Base-by-base conservation (phyloP, 306 rosid species). In the Pterocarpus macrocarpus region DNA sequence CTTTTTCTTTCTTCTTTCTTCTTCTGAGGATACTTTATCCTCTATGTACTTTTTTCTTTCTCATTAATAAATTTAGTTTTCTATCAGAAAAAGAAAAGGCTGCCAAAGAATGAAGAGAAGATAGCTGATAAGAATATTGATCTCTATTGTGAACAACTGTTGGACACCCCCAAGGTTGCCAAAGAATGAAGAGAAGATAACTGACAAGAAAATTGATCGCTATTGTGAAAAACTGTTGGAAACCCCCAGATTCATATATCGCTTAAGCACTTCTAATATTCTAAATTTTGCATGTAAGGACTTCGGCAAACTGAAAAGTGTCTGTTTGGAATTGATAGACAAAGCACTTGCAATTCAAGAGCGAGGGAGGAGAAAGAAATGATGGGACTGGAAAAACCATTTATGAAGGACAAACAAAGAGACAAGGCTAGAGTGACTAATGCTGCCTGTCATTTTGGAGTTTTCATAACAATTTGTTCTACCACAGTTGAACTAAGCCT, bases 401-500 rank as follows among this genome's bases (percentile, higher is more conserved):
- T 67, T 61, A 64, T 3, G 33, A 52, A 50, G 69, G 43, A 41
- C 10, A 64, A n/a, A 3, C 16, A 53, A 22, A 4, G 49, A 34
- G 36, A 17, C 35, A 5, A 55, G 57, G 33, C 49, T 39, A 41
- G 49, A 55, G 17, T 57, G 35, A 12, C 32, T 64, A 39, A 7
- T 59, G 72, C 15, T 38, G 14, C 59, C 59, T 39, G 5, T 50
- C 44, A 53, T 17, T 49, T 49, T 4, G 28, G 64, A 39, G 28
- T 80, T 70, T 32, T 43, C 38, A 28, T 5, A 17, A 63, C 43
- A 3, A 9, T 52, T 49, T 52, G 6, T 64, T 72, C 16, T 53
- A n/a, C 47, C 36, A 36, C 56, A 64, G 45, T 61, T 61, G 59
- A 73, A 68, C 49, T 71, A 64, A 50, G 65, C 38, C 63, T 8